These are phyloP conservation scores for Rhizopus stolonifer DNA, from an alignment of 371 early-diverging fungal genomes.

Conservation along the genomic window DNA sequence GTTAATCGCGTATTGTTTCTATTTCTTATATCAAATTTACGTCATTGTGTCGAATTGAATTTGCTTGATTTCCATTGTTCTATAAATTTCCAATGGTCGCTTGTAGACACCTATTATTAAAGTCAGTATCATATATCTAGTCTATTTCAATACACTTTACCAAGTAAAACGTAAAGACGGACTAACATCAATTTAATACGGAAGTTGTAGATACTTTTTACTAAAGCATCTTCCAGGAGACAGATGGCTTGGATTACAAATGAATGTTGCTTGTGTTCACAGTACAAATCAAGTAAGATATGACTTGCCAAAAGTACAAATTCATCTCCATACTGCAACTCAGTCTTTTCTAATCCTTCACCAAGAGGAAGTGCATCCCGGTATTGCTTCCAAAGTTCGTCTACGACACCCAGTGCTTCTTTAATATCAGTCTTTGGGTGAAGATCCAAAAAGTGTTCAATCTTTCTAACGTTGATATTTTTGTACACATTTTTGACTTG, in stretches of 20 bases:
- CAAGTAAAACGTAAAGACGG: slow-evolving; percentile 71
- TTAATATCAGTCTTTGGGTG: slow-evolving; percentile 20
- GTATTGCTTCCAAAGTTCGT: slow-evolving; percentile 55
- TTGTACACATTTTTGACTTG: slow-evolving; percentile 45
- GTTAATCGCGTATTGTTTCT: background rate
- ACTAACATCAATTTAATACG: slow-evolving; percentile 82
- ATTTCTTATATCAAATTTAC: slow-evolving; percentile 27
- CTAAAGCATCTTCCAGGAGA: slow-evolving; percentile 76
- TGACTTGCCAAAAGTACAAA: slow-evolving; percentile 69
- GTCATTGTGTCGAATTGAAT: slow-evolving; percentile 87
- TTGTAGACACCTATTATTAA: slow-evolving; percentile 55
- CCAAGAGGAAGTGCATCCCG: slow-evolving; percentile 63
- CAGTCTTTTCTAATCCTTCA: slow-evolving; percentile 66
- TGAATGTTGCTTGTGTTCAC: slow-evolving; percentile 27
- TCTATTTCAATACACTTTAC: slow-evolving; percentile 34
- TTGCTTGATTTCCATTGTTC: slow-evolving; percentile 84
- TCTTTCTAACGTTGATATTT: slow-evolving; percentile 53
- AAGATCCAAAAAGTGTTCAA: slow-evolving; percentile 52
- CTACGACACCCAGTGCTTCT: slow-evolving; percentile 30
- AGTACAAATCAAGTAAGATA: slow-evolving; percentile 55
- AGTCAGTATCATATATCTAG: background rate
- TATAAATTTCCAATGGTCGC: slow-evolving; percentile 67
- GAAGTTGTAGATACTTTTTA: slow-evolving; percentile 75
- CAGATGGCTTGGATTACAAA: slow-evolving; percentile 53
- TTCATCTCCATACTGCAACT: slow-evolving; percentile 82